Evolutionary conservation across 805 yeast species (phyloP), one percentile per base, ranked within the genome.

Genomic region (Nakazawaea holstii): DNA sequence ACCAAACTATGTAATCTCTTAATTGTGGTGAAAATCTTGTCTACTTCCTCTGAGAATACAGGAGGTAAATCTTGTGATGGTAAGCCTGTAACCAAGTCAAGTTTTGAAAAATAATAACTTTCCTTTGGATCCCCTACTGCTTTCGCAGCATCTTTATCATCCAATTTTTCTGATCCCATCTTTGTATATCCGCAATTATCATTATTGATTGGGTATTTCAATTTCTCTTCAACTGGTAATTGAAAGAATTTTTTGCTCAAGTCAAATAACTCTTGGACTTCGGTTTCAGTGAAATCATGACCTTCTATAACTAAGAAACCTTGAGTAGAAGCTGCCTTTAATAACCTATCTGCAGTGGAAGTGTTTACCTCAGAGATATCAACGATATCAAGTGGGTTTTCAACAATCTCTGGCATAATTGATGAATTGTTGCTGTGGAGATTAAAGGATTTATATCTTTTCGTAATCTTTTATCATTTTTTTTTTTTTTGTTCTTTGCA

Each of bases 81-180:
- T 30, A 69, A 62, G 17, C 85, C 86, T 20, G 73, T 70, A n/a
- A 56, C 52, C 39, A 77, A 71, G 54, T 77, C 62, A 51, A 81
- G 67, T 28, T 66, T 60, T 26, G 81, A 77, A 54, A 84, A 76
- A 57, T 85, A 85, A 63, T 80, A 76, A 0, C 84, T 87, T 59
- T 80, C 85, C 55, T 81, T 81, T 33, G 82, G 84, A 58, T 80
- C 87, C 4, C 84, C 83, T 26, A 59, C 54, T 10, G 53, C 45
- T 46, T 57, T 64, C 35, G 54, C 60, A 2, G 59, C 53, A 26
- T 61, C 57, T 41, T 62, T 66, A 45, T 64, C 68, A 50, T 66
- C 69, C 32, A 65, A 51, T 58, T 77, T 63, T 61, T 74, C 62
- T 61, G 73, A 63, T 47, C 79, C 60, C 46, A 59, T 87, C 85